Evolutionary conservation across 257 asterid species (phyloP).

Genomic region (Plectranthus barbatus): DNA sequence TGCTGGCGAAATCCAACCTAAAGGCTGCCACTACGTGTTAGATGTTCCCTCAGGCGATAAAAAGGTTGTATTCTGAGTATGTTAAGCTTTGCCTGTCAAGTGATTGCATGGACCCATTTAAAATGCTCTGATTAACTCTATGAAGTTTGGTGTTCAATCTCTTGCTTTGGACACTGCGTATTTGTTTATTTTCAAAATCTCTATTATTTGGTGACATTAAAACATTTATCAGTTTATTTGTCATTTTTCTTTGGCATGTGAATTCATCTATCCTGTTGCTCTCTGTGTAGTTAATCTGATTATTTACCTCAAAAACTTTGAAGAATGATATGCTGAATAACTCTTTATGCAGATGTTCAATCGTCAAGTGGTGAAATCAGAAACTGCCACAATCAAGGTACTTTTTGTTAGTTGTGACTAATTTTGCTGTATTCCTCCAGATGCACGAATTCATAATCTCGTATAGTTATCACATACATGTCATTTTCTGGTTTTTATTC

Average conservation of each 20-base stretch:
- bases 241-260: too few species aligned
- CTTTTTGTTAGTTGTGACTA: neutral
- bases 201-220: too few species aligned
- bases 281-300: neutral
- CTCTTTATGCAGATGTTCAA: slow-evolving; percentile 60
- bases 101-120: neutral
- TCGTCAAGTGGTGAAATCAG: slow-evolving; percentile 93
- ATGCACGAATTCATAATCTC: neutral
- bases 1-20: slow-evolving; percentile 95
- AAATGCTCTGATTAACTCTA: too few species aligned
- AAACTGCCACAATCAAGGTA: slow-evolving; percentile 93
- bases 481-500: neutral
- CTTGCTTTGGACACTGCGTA: too few species aligned
- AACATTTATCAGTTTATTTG: too few species aligned
- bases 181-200: too few species aligned
- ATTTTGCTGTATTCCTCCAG: neutral
- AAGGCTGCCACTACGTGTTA: slow-evolving; percentile 62
- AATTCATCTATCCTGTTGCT: too few species aligned
- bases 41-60: slow-evolving; percentile 58
- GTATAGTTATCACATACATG: neutral
- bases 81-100: neutral
- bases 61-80: slow-evolving; percentile 52
- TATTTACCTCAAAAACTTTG: neutral
- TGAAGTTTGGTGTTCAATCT: too few species aligned
- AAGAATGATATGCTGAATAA: neutral